These are phyloP conservation scores for Mycena olivaceomarginata DNA, from an alignment of 768 basidiomycete genomes.

Conservation along the genomic window DNA sequence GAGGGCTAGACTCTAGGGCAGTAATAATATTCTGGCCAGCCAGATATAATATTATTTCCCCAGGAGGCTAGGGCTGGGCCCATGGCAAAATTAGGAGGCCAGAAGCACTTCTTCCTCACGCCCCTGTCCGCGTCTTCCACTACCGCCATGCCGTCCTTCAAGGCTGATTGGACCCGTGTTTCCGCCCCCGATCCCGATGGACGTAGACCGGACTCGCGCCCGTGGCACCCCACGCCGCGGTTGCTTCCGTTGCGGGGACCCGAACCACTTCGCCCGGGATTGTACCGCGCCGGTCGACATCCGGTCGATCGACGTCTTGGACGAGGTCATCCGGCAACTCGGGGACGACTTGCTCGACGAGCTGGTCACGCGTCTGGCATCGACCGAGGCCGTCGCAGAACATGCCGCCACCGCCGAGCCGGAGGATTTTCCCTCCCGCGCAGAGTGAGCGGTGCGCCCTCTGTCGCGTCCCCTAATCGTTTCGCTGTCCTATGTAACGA, in stretches of 20 bases:
- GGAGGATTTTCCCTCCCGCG: neutral
- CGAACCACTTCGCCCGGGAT: neutral
- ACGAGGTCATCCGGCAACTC: neutral
- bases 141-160: too few relatives aligned
- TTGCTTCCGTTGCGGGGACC: neutral
- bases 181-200: neutral
- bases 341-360: neutral
- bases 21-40: too few relatives aligned
- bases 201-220: neutral
- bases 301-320: neutral
- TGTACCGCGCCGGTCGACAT: neutral
- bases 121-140: too few relatives aligned
- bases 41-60: too few relatives aligned
- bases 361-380: neutral
- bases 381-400: neutral
- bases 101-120: too few relatives aligned
- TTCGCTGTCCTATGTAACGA: neutral
- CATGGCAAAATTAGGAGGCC: too few relatives aligned
- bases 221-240: neutral
- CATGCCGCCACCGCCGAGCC: neutral
- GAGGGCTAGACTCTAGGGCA: too few relatives aligned
- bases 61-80: too few relatives aligned
- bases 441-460: constrained; percentile 4
- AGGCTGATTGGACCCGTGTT: too few relatives aligned
- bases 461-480: neutral